Base-by-base conservation (phyloP, 225 moss, liverwort and hornwort genomes). In the Polytrichum formosum region DNA sequence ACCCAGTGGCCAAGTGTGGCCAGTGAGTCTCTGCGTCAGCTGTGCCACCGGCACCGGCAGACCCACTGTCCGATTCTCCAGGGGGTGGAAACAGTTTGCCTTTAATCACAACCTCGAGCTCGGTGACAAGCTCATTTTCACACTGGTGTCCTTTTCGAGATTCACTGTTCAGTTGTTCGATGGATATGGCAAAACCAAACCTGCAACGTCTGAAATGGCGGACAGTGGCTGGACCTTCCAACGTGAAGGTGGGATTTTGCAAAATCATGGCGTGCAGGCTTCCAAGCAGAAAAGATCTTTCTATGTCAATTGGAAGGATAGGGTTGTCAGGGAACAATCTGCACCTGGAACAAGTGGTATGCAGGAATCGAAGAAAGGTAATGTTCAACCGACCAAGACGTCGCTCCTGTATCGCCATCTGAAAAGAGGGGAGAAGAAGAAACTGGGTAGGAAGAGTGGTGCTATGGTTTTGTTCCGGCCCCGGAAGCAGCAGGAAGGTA, bases 1-100 rank as follows among this genome's bases (percentile, higher is more conserved):
- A 28, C 74, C 79, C n/a, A 67, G 74, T 67, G 79, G 74, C 16
- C 79, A 79, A 61, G 79, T 79, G 8, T 79, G 79, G 79, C 79
- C 79, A 1, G 79, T 79, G 70, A 79, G 67, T 61, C 31, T 79
- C 25, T 74, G 74, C 54, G 74, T 79, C 4, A 79, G 74, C 70
- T 79, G 79, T 33, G 79, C 74, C 53, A 79, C 71, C 74, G 74
- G 56, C 59, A 62, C 70, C 27, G 79, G 79, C 23, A 70, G 79
- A 29, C 74, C 74, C 1, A 79, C 79, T 33, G 79, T 79, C 0
- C 60, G 79, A 31, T 79, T 79, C 26, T 74, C 79, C 16, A 60
- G 79, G 33, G 79, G 79, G 8, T 79, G 79, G 79, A 79, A 74
- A 33, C 60, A 69, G 20, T 79, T 79, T 62, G 74, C 79, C 21